Evolutionary conservation across 1,284 basidiomycete species (phyloP), one percentile per base, ranked within the genome.

Genomic region (Sutorius eximius): DNA sequence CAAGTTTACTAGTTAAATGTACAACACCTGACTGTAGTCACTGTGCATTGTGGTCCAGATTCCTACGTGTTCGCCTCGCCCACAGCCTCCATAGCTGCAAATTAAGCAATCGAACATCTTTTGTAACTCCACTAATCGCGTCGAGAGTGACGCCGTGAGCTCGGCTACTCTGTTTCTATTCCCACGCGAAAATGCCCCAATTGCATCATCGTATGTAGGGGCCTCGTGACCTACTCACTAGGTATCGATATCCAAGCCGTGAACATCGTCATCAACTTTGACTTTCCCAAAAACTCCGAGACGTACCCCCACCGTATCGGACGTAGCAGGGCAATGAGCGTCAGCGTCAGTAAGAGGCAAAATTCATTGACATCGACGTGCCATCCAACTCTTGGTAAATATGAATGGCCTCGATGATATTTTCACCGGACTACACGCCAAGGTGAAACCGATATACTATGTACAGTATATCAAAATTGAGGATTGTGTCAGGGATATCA

Each of bases 131-230:
- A 99, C 96, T 66, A 98, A 98, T 79, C 95, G 96, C 60, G 96
- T 99, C 76, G 96, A 99, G n/a, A n/a, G n/a, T n/a, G n/a, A n/a
- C n/a, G 76, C 87, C 99, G 45, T 83, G 96, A 99, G 69, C 88
- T 98, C 51, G 97, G 97, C 64, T 99, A 99, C 76, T 98, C 95
- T 99, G 97, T 81, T 99, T 99, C 85, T 99, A 98, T 82, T 98
- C 96, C 53, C 96, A 99, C 72, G 97, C 96, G 51, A 97, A 97
- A 79, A 99, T 99, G 97, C 87, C 98, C 16, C 97, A 99, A 76
- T 89, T 90, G 34, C 94, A 98, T 74, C 93, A 97, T 60, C 61
- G 93, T 95, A 53, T 98, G 95, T 79, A 89, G 96, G 64, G 99
- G 98, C 77, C 86, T 99, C 61, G 96, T 99, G 95, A 99, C 77